Percentiles rank a stretch among this genome's conserved stretches.
Conservation (phyloP, 2,329 filamentous ascomycete species). For the Fusarium sp. region DNA sequence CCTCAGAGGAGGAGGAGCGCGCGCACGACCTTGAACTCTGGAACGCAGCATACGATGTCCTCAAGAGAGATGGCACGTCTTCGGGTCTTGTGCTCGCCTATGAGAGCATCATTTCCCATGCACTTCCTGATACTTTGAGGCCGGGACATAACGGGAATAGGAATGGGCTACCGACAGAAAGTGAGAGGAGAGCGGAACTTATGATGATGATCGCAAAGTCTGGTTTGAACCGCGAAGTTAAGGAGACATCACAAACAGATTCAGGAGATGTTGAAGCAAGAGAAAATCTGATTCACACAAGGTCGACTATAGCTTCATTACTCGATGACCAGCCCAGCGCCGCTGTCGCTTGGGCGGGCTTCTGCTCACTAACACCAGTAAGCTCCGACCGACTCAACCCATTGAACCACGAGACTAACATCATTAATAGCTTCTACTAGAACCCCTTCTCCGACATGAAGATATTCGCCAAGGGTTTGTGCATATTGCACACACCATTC, state of each 20-base stretch:
- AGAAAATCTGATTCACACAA: conserved; percentile 40
- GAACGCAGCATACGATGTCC: conserved; percentile 47
- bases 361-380: conserved; percentile 50
- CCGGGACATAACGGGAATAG: conserved; percentile 40
- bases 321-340: conserved; percentile 41
- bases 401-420: neutral
- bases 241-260: conserved; percentile 35
- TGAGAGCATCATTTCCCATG: conserved; percentile 48
- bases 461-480: conserved; percentile 43
- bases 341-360: conserved; percentile 47
- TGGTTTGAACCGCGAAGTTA: conserved; percentile 43
- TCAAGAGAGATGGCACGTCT: conserved; percentile 43
- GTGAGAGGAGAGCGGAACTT: conserved; percentile 41
- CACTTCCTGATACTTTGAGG: conserved; percentile 46
- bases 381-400: neutral
- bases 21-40: conserved; percentile 44
- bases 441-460: conserved; percentile 46
- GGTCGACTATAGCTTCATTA: conserved; percentile 39
- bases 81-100: conserved; percentile 47
- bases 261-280: conserved; percentile 42
- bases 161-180: conserved; percentile 31
- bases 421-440: conserved; percentile 44
- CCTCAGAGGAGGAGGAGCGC: conserved; percentile 21
- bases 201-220: conserved; percentile 43
- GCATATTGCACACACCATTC: conserved; percentile 45